Percentiles rank a stretch among this genome's conserved stretches.
phyloP scores from a whole-genome alignment of 441 rosid species.

The Corymbia calophylla region DNA sequence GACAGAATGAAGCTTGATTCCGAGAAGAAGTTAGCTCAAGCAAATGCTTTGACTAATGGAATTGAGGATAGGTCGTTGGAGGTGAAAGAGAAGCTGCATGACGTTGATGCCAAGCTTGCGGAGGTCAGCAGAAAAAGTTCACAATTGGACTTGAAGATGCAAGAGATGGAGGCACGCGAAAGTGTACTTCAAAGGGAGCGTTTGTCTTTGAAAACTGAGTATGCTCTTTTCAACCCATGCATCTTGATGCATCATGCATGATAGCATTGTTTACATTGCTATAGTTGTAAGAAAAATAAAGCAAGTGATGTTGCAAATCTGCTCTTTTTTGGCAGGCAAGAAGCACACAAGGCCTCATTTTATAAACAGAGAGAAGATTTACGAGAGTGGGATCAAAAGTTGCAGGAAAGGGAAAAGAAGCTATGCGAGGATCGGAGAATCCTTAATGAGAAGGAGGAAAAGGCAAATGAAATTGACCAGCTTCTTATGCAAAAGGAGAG shows the following conservation, averaged over 20 bases:
- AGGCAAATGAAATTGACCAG: conserved; percentile 38
- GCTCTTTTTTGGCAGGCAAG: conserved; percentile 44
- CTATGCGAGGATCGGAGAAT: conserved; percentile 42
- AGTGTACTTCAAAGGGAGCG: conserved; percentile 51
- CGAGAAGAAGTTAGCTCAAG: conserved; percentile 56
- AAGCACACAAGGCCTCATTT: conserved; percentile 61
- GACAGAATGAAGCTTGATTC: conserved; percentile 41
- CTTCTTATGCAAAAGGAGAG: conserved; percentile 41
- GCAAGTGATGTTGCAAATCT: neutral
- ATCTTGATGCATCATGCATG: conserved; percentile 1
- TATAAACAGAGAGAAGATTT: conserved; percentile 71
- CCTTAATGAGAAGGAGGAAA: conserved; percentile 49
- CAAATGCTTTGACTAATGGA: conserved; percentile 47
- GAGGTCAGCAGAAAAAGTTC: conserved; percentile 50
- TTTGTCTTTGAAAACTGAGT: conserved; percentile 69
- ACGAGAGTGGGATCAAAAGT: conserved; percentile 65
- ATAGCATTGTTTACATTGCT: neutral
- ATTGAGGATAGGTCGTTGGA: conserved; percentile 48
- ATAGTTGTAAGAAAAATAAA: neutral
- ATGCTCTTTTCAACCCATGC: conserved; percentile 8
- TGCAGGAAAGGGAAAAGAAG: conserved; percentile 39
- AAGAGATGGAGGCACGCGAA: conserved; percentile 67
- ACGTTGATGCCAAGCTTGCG: conserved; percentile 59
- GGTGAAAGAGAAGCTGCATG: conserved; percentile 43
- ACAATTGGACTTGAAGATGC: conserved; percentile 63